A percentile compares a stretch with the other conserved stretches of the same genome.
These are phyloP conservation scores for Pisolithus albus DNA, from an alignment of 768 basidiomycete species.

Conservation along the genomic window DNA sequence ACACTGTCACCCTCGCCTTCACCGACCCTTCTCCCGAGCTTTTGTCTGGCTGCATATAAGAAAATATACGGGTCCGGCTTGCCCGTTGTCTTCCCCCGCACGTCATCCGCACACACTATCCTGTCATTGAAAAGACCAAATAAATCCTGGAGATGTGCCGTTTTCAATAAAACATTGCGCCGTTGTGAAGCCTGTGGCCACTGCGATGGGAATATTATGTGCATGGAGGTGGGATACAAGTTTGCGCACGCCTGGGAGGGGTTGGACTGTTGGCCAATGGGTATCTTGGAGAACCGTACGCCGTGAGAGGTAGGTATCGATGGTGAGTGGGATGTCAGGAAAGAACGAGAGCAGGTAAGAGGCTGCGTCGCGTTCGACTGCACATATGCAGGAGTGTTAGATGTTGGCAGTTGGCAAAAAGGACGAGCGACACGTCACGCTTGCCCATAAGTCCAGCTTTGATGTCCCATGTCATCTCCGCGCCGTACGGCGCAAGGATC, in stretches of 20 bases:
- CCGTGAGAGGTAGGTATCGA: conserved; percentile 52
- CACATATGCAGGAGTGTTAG: neutral
- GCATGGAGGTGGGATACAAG: conserved; percentile 66
- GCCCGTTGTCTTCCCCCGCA: conserved; percentile 46
- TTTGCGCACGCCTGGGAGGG: conserved; percentile 66
- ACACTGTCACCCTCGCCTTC: conserved; percentile 27
- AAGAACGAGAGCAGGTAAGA: conserved; percentile 71
- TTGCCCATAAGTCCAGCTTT: conserved; percentile 88
- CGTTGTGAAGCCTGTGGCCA: conserved; percentile 74
- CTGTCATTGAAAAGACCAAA: conserved; percentile 43
- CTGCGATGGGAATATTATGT: conserved; percentile 67
- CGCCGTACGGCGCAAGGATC: conserved; percentile 65
- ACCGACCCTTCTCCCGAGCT: conserved; percentile 54
- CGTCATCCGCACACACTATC: conserved; percentile 70
- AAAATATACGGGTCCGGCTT: conserved; percentile 85
- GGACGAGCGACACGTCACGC: conserved; percentile 35
- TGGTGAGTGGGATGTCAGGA: conserved; percentile 59
- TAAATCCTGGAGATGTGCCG: conserved; percentile 45
- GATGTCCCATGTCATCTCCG: conserved; percentile 81
- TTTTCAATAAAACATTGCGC: conserved; percentile 63
- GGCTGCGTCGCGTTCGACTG: conserved; percentile 61
- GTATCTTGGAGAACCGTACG: conserved; percentile 53
- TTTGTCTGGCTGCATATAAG: conserved; percentile 57
- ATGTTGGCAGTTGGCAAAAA: neutral
- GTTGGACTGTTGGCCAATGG: conserved; percentile 61